Evolutionary conservation across 2,329 filamentous ascomycete genomes (phyloP).

Genomic region (Pseudophaeomoniella oleicola): DNA sequence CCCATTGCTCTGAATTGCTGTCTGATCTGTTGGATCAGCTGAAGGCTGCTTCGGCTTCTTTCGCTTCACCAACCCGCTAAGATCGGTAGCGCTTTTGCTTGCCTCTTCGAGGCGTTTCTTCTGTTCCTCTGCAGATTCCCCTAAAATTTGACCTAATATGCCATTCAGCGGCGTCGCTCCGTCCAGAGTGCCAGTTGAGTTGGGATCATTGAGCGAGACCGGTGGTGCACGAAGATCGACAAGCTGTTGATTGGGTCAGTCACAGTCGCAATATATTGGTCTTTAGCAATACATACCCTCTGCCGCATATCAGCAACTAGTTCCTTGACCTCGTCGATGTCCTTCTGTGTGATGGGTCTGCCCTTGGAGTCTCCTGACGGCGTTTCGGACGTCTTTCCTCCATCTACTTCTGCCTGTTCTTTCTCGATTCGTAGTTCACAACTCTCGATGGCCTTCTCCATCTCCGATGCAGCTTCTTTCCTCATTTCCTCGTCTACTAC

Average conservation of each 20-base stretch:
- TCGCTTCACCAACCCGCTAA: slow-evolving; percentile 43
- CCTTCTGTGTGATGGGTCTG: slow-evolving; percentile 5
- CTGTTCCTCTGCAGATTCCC: slow-evolving; percentile 37
- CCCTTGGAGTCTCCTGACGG: slow-evolving; percentile 24
- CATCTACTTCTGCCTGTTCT: slow-evolving; percentile 21
- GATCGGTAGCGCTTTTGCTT: slow-evolving; percentile 41
- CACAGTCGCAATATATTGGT: slow-evolving; percentile 3
- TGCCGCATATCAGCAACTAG: slow-evolving; percentile 48
- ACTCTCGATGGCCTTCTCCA: slow-evolving; percentile 45
- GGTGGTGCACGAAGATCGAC: slow-evolving; percentile 42
- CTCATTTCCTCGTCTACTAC: slow-evolving; percentile 40
- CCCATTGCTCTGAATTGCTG: slow-evolving; percentile 5
- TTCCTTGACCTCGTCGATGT: slow-evolving; percentile 44
- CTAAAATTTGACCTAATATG: slow-evolving; percentile 43
- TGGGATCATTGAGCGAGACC: slow-evolving; percentile 26
- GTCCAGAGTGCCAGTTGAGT: slow-evolving; percentile 15
- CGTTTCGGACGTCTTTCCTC: slow-evolving; percentile 20
- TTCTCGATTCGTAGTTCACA: slow-evolving; percentile 39
- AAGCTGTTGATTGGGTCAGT: slow-evolving; percentile 24
- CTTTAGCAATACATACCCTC: slow-evolving; percentile 23
- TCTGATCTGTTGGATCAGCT: slow-evolving; percentile 2
- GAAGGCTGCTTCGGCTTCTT: slow-evolving; percentile 24
- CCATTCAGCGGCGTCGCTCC: slow-evolving; percentile 34
- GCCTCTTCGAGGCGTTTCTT: slow-evolving; percentile 39
- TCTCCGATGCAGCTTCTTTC: slow-evolving; percentile 42